Conservation (phyloP, 1,284 basidiomycete species). For the Malassezia arunalokei region DNA sequence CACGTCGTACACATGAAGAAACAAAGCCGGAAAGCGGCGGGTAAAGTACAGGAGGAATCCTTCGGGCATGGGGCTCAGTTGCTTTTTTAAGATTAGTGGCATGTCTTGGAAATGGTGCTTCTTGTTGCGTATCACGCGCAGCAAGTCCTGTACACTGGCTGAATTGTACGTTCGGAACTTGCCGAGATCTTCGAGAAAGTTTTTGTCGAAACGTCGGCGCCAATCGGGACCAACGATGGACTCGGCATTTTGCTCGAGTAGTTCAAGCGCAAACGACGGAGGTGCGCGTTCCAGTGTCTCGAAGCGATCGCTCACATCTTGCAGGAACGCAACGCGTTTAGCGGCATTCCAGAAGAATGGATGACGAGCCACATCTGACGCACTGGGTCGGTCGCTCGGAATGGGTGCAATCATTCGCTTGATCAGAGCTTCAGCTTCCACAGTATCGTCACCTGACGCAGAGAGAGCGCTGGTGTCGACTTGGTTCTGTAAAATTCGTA, state of each 20-base stretch:
- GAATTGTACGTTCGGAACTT: conserved; percentile 92
- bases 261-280: conserved; percentile 61
- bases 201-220: conserved; percentile 70
- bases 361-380: conserved; percentile 70
- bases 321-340: conserved; percentile 76
- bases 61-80: conserved; percentile 76
- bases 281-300: conserved; percentile 82
- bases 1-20: conserved; percentile 79
- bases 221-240: conserved; percentile 57
- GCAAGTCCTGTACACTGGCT: conserved; percentile 72
- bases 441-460: conserved; percentile 36
- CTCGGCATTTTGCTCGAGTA: conserved; percentile 55
- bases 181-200: conserved; percentile 82
- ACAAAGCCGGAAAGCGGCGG: conserved; percentile 72
- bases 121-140: conserved; percentile 91
- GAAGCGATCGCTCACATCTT: conserved; percentile 91
- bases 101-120: conserved; percentile 97
- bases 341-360: conserved; percentile 92
- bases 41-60: conserved; percentile 90
- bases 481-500: conserved; percentile 37
- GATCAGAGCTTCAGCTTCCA: conserved; percentile 42
- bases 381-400: conserved; percentile 60
- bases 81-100: conserved; percentile 72
- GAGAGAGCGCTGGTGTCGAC: conserved; percentile 28
- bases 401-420: conserved; percentile 30